Evolutionary conservation across 169 alveolate species (phyloP).

Genomic region (Cytauxzoon felis): DNA sequence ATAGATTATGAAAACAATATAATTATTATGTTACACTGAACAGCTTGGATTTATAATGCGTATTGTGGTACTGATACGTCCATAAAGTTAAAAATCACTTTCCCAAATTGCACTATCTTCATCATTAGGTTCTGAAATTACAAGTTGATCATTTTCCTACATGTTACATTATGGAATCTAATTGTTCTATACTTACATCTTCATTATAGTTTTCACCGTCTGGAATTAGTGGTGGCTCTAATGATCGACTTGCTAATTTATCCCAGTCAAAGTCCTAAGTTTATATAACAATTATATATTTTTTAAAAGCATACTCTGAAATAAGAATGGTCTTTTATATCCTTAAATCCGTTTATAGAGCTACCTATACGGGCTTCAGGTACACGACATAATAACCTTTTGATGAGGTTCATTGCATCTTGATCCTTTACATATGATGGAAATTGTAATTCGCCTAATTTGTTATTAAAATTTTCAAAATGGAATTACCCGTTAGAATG

Average conservation of each 20-base stretch:
- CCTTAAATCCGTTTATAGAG: slow-evolving; percentile 86
- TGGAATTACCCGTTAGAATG: slow-evolving; percentile 78
- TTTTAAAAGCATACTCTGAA: slow-evolving; percentile 45
- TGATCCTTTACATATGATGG: slow-evolving; percentile 78
- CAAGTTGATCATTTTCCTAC: slow-evolving; percentile 41
- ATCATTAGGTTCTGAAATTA: slow-evolving; percentile 10
- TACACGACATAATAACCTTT: slow-evolving; percentile 82
- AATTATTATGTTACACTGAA: slow-evolving; percentile 3
- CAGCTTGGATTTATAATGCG: no score
- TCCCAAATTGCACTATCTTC: slow-evolving; percentile 59
- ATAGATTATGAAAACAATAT: slow-evolving; percentile 1
- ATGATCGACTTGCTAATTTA: slow-evolving; percentile 78
- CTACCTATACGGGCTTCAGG: slow-evolving; percentile 90
- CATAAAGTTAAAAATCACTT: slow-evolving; percentile 57
- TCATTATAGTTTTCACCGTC: slow-evolving; percentile 76
- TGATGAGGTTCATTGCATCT: slow-evolving; percentile 83
- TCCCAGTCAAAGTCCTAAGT: slow-evolving; percentile 82
- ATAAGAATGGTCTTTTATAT: slow-evolving; percentile 77
- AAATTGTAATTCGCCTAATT: slow-evolving; percentile 66
- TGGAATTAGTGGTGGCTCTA: slow-evolving; percentile 81
- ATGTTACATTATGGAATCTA: neutral
- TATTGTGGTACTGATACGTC: no score
- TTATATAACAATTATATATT: neutral
- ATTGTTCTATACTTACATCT: slow-evolving; percentile 27
- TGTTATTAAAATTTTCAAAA: neutral